Conservation (phyloP, 192 early-diverging fungal species). For the Backusella mclennaniae region DNA sequence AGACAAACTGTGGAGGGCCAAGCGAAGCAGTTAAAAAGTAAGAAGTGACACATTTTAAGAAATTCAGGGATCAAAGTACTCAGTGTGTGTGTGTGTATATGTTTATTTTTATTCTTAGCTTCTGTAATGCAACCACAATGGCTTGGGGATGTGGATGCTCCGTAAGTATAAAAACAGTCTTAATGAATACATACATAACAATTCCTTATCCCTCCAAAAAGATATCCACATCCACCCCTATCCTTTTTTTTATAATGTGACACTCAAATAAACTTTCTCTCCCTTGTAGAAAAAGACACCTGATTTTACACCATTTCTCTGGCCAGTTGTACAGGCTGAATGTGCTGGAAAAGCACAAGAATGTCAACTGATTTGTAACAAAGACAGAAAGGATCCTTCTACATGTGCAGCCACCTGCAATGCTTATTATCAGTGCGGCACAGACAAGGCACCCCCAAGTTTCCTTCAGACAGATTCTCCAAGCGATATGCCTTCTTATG, state of each 20-base stretch:
- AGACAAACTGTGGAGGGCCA: constrained; percentile 30
- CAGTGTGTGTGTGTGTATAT: not conserved
- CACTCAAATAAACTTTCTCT: not conserved
- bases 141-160: constrained; percentile 28
- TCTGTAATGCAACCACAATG: constrained; percentile 32
- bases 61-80: not conserved
- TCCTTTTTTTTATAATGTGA: not conserved
- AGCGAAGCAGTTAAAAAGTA: constrained; percentile 25
- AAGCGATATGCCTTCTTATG: constrained; percentile 24
- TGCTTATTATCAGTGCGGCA: constrained; percentile 28
- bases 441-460: constrained; percentile 27
- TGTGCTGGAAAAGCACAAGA: constrained; percentile 26
- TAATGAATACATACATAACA: not conserved
- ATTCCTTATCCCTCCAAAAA: not conserved
- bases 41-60: not conserved
- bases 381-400: not conserved
- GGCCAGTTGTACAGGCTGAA: constrained; percentile 30
- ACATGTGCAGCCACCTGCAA: constrained; percentile 28
- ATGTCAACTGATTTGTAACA: constrained; percentile 23
- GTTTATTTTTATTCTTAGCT: constrained; percentile 12
- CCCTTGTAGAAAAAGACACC: constrained; percentile 18
- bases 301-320: constrained; percentile 17
- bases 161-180: constrained; percentile 13
- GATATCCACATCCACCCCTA: not conserved
- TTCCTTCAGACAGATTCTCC: constrained; percentile 24